Evolutionary conservation across 148 eudicot species (phyloP).

Genomic region (Euryodendron excelsum): DNA sequence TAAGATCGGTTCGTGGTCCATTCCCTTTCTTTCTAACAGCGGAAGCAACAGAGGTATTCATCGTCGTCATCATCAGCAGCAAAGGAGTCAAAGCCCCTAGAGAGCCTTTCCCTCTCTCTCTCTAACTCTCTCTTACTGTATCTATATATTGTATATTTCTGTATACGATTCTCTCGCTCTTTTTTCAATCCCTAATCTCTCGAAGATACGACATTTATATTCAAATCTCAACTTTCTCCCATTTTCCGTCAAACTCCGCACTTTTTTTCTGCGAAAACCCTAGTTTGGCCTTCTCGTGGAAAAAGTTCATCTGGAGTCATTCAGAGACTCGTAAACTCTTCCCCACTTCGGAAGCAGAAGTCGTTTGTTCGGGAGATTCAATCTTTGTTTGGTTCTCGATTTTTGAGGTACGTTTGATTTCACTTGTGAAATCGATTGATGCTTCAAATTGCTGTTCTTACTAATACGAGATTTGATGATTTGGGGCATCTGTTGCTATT

Average conservation of each 20-base stretch:
- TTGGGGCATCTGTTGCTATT: not conserved
- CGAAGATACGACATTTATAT: not conserved
- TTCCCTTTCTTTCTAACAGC: not conserved
- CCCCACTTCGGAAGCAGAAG: not conserved
- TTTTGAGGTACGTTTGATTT: conserved; percentile 15
- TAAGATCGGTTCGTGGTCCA: not conserved
- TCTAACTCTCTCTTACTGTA: not conserved
- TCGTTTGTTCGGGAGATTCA: not conserved
- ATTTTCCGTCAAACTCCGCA: conserved; percentile 1
- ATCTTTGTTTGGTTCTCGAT: not conserved
- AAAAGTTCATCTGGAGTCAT: conserved; percentile 12
- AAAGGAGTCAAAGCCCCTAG: conserved; percentile 14
- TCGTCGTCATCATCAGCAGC: conserved; percentile 16
- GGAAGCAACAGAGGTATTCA: not conserved
- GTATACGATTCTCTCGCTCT: not conserved
- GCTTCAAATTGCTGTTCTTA: not conserved
- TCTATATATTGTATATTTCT: not conserved
- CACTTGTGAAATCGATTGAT: conserved; percentile 4
- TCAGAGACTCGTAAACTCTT: not conserved
- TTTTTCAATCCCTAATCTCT: conserved; percentile 17
- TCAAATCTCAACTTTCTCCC: not conserved
- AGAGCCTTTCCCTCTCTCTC: conserved; percentile 2
- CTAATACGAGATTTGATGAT: not conserved
- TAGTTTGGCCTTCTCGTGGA: conserved; percentile 19
- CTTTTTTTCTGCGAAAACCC: conserved; percentile 26